Evolutionary conservation across 371 early-diverging fungal genomes (phyloP).

Genomic region (Mucor mucedo): DNA sequence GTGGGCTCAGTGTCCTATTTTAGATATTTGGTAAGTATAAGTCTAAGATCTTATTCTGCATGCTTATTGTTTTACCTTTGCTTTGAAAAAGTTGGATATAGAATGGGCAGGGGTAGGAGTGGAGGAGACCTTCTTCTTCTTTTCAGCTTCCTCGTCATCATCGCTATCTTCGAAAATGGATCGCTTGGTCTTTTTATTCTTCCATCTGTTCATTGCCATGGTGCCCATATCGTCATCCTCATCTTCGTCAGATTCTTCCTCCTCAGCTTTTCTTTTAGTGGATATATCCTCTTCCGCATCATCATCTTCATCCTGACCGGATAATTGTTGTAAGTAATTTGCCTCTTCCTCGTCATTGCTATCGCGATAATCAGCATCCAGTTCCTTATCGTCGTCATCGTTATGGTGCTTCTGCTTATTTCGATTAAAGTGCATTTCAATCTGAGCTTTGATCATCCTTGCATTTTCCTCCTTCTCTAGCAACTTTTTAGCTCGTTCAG

Average conservation of each 20-base stretch:
- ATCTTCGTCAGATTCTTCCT: slow-evolving; percentile 20
- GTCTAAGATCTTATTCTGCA: background rate
- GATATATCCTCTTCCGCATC: slow-evolving; percentile 1
- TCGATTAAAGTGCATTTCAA: slow-evolving; percentile 20
- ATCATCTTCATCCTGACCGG: slow-evolving; percentile 7
- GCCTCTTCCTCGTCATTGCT: slow-evolving; percentile 17
- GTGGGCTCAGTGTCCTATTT: slow-evolving; percentile 1
- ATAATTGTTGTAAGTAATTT: slow-evolving; percentile 2
- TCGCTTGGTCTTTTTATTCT: slow-evolving; percentile 18
- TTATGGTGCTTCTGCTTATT: background rate
- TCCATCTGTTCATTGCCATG: slow-evolving; percentile 26
- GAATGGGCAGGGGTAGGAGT: slow-evolving; percentile 29
- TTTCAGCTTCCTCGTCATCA: slow-evolving; percentile 13
- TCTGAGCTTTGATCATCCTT: slow-evolving; percentile 14
- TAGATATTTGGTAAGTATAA: too few relatives aligned
- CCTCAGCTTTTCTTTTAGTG: slow-evolving; percentile 13
- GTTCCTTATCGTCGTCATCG: slow-evolving; percentile 1
- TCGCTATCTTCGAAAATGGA: slow-evolving; percentile 23
- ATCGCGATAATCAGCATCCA: slow-evolving; percentile 16
- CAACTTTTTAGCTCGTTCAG: slow-evolving; percentile 39
- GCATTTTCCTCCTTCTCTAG: slow-evolving; percentile 42
- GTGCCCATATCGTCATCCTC: slow-evolving; percentile 21
- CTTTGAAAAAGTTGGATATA: slow-evolving; percentile 33
- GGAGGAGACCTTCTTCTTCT: background rate
- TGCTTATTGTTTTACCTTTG: slow-evolving; percentile 10